Conservation (phyloP, 2,329 filamentous ascomycete genomes). For the Clarireedia monteithiana region DNA sequence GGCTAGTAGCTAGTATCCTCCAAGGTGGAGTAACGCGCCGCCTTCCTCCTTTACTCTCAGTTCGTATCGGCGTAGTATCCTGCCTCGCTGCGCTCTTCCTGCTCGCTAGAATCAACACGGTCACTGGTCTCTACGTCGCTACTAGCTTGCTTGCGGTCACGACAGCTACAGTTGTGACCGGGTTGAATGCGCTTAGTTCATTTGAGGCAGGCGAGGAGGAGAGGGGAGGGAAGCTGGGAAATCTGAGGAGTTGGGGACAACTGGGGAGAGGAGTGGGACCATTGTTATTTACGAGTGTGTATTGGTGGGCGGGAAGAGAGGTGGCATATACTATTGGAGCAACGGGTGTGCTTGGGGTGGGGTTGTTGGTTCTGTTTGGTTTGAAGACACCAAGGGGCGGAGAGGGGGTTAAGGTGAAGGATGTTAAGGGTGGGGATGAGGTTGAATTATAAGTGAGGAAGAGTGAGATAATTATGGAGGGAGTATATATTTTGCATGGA, state of each 20-base stretch:
- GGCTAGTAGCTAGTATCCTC: slow-evolving; percentile 82
- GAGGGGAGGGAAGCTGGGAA: slow-evolving; percentile 78
- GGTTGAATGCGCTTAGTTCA: slow-evolving; percentile 83
- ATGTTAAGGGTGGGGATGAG: slow-evolving; percentile 11
- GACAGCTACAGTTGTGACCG: slow-evolving; percentile 89
- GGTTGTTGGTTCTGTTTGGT: slow-evolving; percentile 59
- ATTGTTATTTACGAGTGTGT: slow-evolving; percentile 84
- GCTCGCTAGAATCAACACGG: slow-evolving; percentile 60
- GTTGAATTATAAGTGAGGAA: background rate
- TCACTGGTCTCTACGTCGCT: slow-evolving; percentile 68
- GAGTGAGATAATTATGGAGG: background rate
- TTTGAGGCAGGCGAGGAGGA: slow-evolving; percentile 78
- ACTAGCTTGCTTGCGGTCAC: slow-evolving; percentile 82
- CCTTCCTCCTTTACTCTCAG: slow-evolving; percentile 70
- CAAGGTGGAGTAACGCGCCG: slow-evolving; percentile 88
- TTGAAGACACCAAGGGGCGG: slow-evolving; percentile 42
- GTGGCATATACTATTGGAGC: slow-evolving; percentile 77
- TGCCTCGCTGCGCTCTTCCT: slow-evolving; percentile 76
- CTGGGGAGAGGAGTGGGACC: slow-evolving; percentile 81
- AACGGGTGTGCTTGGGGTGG: slow-evolving; percentile 69
- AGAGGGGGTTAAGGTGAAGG: slow-evolving; percentile 22
- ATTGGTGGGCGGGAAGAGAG: slow-evolving; percentile 96
- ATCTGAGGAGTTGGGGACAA: slow-evolving; percentile 76
- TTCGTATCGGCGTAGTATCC: slow-evolving; percentile 69
- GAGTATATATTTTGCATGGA: too few species aligned